Conservation (phyloP, 176 grass and related monocot species). For the Ensete ventricosum region DNA sequence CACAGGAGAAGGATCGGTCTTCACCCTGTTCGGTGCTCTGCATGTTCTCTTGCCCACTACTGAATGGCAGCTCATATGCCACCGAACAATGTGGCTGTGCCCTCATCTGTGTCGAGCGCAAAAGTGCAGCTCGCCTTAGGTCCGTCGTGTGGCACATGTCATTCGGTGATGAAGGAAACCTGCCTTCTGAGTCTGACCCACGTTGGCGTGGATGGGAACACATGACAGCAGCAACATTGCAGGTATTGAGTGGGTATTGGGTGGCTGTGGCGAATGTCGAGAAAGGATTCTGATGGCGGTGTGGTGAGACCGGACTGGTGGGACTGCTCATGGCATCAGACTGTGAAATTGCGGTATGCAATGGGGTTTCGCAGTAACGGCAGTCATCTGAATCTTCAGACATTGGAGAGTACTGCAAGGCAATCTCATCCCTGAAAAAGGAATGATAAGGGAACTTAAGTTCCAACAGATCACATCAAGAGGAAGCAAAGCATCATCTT, state of each 20-base stretch:
- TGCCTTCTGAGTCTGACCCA: constrained; percentile 64
- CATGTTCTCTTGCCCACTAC: constrained; percentile 44
- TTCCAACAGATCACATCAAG: neutral
- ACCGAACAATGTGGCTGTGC: constrained; percentile 48
- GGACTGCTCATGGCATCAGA: constrained; percentile 41
- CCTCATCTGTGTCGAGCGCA: constrained; percentile 93
- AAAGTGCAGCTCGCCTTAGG: constrained; percentile 54
- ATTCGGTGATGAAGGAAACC: constrained; percentile 85
- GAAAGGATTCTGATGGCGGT: constrained; percentile 49
- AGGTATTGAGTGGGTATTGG: constrained; percentile 43
- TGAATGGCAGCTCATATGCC: constrained; percentile 35
- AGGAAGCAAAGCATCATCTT: neutral
- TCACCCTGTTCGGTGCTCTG: constrained; percentile 39
- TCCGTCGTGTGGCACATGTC: constrained; percentile 82
- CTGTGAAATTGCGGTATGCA: constrained; percentile 39
- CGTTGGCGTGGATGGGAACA: constrained; percentile 57
- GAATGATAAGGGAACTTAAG: neutral
- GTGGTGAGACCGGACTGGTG: constrained; percentile 64
- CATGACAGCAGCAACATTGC: constrained; percentile 49
- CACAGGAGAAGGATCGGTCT: constrained; percentile 26
- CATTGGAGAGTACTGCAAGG: constrained; percentile 84
- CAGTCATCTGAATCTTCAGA: constrained; percentile 91
- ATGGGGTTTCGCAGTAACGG: constrained; percentile 53
- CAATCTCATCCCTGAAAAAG: constrained; percentile 75
- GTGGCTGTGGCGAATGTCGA: constrained; percentile 20